Evolutionary conservation across 2,329 filamentous ascomycete genomes (phyloP).

Genomic region (Thermothelomyces thermophilus): DNA sequence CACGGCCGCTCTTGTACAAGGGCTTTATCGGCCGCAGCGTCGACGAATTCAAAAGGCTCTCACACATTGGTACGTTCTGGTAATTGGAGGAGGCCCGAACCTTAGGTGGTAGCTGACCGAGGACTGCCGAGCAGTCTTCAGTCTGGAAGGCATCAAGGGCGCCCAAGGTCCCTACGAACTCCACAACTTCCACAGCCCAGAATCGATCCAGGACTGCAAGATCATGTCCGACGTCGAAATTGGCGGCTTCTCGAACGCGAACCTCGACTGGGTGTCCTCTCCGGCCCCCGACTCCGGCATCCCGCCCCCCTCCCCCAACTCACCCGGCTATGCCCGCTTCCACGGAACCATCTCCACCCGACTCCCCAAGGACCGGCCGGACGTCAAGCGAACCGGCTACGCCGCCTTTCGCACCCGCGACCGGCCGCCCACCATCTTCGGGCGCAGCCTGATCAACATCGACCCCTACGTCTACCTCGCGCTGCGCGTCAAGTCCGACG

Average conservation of each 20-base stretch:
- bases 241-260: conserved; percentile 73
- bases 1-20: conserved; percentile 34
- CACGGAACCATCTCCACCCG: conserved; percentile 82
- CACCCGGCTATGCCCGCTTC: conserved; percentile 65
- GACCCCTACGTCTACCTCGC: conserved; percentile 85
- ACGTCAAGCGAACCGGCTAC: conserved; percentile 74
- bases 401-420: conserved; percentile 85
- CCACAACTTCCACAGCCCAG: conserved; percentile 52
- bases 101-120: conserved; percentile 3
- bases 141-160: conserved; percentile 60
- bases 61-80: conserved; percentile 44
- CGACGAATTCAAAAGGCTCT: conserved; percentile 53
- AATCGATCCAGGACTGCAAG: conserved; percentile 52
- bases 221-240: conserved; percentile 82
- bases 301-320: conserved; percentile 26
- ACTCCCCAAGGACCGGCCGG: conserved; percentile 66
- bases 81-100: not conserved
- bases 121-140: conserved; percentile 46
- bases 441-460: conserved; percentile 78
- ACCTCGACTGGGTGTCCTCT: conserved; percentile 56
- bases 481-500: conserved; percentile 82
- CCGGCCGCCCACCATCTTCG: conserved; percentile 72
- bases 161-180: conserved; percentile 59
- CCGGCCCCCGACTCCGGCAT: conserved; percentile 14
- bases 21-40: conserved; percentile 53